These are phyloP conservation scores for Cyclostephanos tholiformis DNA, from an alignment of 108 stramenopile species.

Conservation along the genomic window DNA sequence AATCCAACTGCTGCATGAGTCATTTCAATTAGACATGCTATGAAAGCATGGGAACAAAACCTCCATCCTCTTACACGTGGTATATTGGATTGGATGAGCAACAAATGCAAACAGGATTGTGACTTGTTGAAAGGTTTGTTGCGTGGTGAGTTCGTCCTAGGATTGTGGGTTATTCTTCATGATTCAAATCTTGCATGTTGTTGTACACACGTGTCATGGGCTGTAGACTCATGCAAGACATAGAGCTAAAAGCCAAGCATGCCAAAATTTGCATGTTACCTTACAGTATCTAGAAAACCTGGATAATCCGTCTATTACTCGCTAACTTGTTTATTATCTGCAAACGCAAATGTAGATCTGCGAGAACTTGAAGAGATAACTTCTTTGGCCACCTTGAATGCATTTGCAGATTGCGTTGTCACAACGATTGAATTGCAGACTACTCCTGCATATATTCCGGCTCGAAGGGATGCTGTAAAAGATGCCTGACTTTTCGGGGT, in stretches of 20 bases:
- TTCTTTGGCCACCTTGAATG: no score
- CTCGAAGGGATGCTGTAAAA: no score
- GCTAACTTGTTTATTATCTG: no score
- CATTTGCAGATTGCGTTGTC: no score
- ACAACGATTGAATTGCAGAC: no score
- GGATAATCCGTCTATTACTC: no score
- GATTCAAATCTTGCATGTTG: slow-evolving; percentile 24
- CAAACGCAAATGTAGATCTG: no score
- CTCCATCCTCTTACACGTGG: slow-evolving; percentile 23
- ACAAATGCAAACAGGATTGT: slow-evolving; percentile 42
- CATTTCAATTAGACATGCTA: slow-evolving; percentile 31
- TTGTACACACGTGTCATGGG: slow-evolving; percentile 27
- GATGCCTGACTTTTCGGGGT: no score
- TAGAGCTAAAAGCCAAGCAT: background rate
- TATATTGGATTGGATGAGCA: slow-evolving; percentile 24
- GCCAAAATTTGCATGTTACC: no score
- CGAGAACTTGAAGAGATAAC: no score
- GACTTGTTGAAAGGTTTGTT: slow-evolving; percentile 23
- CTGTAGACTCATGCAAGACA: background rate
- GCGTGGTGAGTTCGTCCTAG: slow-evolving; percentile 35
- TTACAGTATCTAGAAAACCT: no score
- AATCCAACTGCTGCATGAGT: slow-evolving; percentile 25
- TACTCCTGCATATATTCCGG: no score
- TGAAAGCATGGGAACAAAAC: slow-evolving; percentile 21
- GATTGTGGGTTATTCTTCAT: slow-evolving; percentile 28